Evolutionary conservation across 2,329 filamentous ascomycete species (phyloP).

Genomic region (Pestalotiopsis sp.): DNA sequence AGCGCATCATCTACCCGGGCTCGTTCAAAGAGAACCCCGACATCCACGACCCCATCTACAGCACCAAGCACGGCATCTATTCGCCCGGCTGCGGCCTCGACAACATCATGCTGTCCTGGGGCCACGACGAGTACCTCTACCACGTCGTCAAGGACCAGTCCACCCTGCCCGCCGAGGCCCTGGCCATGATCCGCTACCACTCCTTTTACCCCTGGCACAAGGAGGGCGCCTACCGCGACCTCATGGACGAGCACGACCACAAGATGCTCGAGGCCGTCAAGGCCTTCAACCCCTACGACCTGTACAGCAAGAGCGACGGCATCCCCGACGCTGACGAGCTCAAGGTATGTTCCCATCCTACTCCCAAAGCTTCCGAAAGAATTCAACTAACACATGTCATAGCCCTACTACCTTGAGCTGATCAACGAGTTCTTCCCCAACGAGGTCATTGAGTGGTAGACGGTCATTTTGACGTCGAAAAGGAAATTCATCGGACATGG

Average conservation of each 20-base stretch:
- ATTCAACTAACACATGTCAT: constrained; percentile 13
- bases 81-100: constrained; percentile 77
- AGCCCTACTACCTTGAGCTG: constrained; percentile 74
- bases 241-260: constrained; percentile 84
- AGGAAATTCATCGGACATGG: neutral
- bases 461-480: neutral
- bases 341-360: constrained; percentile 54
- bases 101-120: constrained; percentile 89
- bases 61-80: constrained; percentile 81
- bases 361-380: neutral
- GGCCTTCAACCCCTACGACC: constrained; percentile 88
- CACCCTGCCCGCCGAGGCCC: constrained; percentile 75
- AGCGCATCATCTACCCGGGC: constrained; percentile 78
- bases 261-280: constrained; percentile 79
- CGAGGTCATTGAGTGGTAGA: constrained; percentile 69
- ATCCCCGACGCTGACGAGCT: constrained; percentile 75
- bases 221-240: constrained; percentile 75
- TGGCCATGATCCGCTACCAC: constrained; percentile 94
- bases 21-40: constrained; percentile 82
- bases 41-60: constrained; percentile 69
- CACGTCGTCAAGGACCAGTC: constrained; percentile 84
- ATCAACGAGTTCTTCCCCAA: constrained; percentile 76
- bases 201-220: constrained; percentile 92
- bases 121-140: constrained; percentile 87
- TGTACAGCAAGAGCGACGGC: constrained; percentile 90